Base-by-base conservation (phyloP, 2,329 filamentous ascomycete species). In the Chrysoporthe austroafricana region DNA sequence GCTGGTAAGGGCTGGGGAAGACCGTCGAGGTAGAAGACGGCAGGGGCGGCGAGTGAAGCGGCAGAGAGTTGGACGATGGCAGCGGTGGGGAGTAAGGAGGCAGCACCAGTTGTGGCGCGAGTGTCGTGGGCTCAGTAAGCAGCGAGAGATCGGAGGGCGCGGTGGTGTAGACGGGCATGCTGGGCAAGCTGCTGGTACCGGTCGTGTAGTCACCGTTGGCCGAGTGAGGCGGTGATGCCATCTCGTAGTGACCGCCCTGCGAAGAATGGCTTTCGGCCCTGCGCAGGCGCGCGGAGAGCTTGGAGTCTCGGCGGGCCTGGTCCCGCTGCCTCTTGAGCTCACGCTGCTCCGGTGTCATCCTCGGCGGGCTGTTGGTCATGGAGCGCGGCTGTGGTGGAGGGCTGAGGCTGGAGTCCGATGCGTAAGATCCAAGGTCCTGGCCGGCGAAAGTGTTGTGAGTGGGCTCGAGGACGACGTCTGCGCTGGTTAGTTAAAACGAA, bases 301-400 rank as follows among this genome's bases (percentile, higher is more conserved):
- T 90, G 7, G 84, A 84, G 71, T 87, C 85, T 71, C 87, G 81
- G 67, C 88, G 84, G 57, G 81, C 84, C 72, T 85, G 85, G 71
- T 89, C 87, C 69, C 84, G 82, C 73, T 90, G 87, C 68, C 86
- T 82, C 78, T 87, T 89, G 54, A 89, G 75, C 73, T 88, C 87
- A 70, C 87, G 84, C 75, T 89, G 86, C 74, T 89, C 86, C 7
- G 85, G 79, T 6, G 86, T 87, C 73, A 89, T 80, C 70, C 84
- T 82, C 6, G 86, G 85, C 36, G 87, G 87, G 77, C 87, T 90
- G 32, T 83, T 84, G 50, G 86, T 87, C 60, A 84, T 77, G 32
- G 86, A 88, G 76, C 84, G 80, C 36, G 85, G 81, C 48, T 78
- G 78, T 66, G 78, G 81, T 34, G 83, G 82, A 46, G 85, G 83